A percentile compares a stretch with the other conserved stretches of the same genome.
These are phyloP conservation scores for Bolboschoenoplectus hybrid DNA, from an alignment of 202 grass and related monocot genomes.

Conservation along the genomic window DNA sequence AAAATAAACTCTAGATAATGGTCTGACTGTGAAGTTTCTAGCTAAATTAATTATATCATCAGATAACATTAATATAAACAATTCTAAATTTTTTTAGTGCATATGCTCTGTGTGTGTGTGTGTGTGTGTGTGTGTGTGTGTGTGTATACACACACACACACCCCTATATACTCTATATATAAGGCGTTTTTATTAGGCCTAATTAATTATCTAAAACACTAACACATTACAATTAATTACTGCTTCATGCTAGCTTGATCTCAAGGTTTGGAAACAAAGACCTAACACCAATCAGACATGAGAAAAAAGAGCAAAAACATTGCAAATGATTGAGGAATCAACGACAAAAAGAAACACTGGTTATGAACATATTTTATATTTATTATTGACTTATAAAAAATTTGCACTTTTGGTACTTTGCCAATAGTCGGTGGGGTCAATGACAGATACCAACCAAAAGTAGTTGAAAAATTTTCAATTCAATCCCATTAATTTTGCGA, in stretches of 20 bases:
- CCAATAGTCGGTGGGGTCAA: constrained; percentile 27
- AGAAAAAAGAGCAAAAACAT: constrained; percentile 22
- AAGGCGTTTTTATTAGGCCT: too few species aligned
- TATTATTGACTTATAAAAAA: constrained; percentile 36
- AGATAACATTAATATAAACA: not conserved
- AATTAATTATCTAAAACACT: not conserved
- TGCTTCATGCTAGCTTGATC: not conserved
- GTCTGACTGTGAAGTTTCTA: not conserved
- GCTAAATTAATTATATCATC: not conserved
- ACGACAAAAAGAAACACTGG: constrained; percentile 27
- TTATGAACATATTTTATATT: not conserved
- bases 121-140: too few species aligned
- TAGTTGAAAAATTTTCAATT: constrained; percentile 33
- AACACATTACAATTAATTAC: not conserved
- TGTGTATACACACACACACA: too few species aligned
- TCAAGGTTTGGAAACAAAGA: constrained; percentile 31
- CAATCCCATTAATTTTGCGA: not conserved
- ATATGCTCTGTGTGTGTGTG: too few species aligned
- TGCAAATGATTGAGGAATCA: constrained; percentile 43
- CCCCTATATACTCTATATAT: too few species aligned
- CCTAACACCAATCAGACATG: constrained; percentile 28
- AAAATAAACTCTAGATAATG: not conserved
- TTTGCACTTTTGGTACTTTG: constrained; percentile 35
- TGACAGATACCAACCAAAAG: constrained; percentile 37
- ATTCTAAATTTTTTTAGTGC: not conserved